Evolutionary conservation across 345 rosid genomes (phyloP).

Genomic region (Balakata baccata): DNA sequence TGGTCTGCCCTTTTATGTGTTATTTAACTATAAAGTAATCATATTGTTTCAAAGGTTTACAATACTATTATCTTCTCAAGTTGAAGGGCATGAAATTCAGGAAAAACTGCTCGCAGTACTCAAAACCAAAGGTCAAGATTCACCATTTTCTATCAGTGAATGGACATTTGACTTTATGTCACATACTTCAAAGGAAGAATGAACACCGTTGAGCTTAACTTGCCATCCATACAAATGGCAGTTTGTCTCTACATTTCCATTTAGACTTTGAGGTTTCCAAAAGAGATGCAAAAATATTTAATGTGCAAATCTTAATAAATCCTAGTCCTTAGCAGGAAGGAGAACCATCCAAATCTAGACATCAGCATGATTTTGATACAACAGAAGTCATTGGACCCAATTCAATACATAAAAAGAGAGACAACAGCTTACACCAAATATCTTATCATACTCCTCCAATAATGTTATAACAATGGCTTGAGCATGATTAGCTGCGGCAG

Average conservation of each 20-base stretch:
- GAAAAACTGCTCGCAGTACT: background rate
- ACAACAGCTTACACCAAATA: constrained; percentile 71
- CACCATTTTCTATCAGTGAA: background rate
- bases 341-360: background rate
- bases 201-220: background rate
- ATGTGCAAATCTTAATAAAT: background rate
- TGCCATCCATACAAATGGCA: background rate
- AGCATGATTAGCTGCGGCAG: constrained; percentile 99
- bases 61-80: background rate
- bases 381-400: constrained; percentile 9
- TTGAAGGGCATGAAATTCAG: no score
- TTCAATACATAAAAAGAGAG: constrained; percentile 4
- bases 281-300: background rate
- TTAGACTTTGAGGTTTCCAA: background rate
- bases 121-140: background rate
- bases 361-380: background rate
- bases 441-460: constrained; percentile 75
- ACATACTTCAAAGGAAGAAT: background rate
- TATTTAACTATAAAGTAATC: background rate
- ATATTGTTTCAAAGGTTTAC: background rate
- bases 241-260: background rate
- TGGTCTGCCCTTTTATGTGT: no score
- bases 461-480: constrained; percentile 92
- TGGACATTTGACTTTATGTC: background rate
- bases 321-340: background rate